Evolutionary conservation across 495 filamentous ascomycete genomes (phyloP), one percentile per base, ranked within the genome.

Genomic region (Terfezia claveryi): DNA sequence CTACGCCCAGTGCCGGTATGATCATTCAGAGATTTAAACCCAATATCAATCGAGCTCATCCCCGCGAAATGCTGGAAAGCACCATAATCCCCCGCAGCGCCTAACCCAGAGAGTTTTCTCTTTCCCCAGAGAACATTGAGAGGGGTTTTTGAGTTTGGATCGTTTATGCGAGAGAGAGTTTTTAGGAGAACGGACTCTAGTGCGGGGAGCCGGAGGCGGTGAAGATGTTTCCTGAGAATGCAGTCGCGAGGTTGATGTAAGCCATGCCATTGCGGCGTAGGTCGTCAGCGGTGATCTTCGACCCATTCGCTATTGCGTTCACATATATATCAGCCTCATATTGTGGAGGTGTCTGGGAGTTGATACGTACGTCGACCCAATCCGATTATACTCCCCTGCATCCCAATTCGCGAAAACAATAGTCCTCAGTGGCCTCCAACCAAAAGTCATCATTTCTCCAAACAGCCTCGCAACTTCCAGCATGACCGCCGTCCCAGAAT

Each of bases 391-490:
- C 66, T 88, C 86, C 61, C 81, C 81, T 36, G 74, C 91, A 65
- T 98, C 91, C 91, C 92, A 98, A 41, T 83, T 92, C 57, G 83
- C 83, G 66, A 98, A 98, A 62, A 87, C 80, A 61, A 98, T 92
- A 14, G 85, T 88, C 20, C 91, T 81, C 10, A 87, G 73, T n/a
- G 91, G 91, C 23, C 83, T 75, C 91, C 91, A 98, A 52, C 87
- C 87, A 38, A 75, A 75, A 12, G 67, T 68, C 16, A 77, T 69
- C 8, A 98, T 74, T 55, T 85, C 78, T 23, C 86, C 83, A 64
- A 96, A 82, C 56, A 93, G 78, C 38, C 81, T 77, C 10, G 85
- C 75, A 49, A 96, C 73, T 67, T 98, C 92, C 16, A 95, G 68
- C 72, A 95, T 81, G 27, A 94, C 75, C 11, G 91, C 92, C 0